Percentiles rank a stretch among this genome's conserved stretches.
These are phyloP conservation scores for Dendryphion nanum DNA, from an alignment of 2,329 filamentous ascomycete genomes.

Conservation along the genomic window DNA sequence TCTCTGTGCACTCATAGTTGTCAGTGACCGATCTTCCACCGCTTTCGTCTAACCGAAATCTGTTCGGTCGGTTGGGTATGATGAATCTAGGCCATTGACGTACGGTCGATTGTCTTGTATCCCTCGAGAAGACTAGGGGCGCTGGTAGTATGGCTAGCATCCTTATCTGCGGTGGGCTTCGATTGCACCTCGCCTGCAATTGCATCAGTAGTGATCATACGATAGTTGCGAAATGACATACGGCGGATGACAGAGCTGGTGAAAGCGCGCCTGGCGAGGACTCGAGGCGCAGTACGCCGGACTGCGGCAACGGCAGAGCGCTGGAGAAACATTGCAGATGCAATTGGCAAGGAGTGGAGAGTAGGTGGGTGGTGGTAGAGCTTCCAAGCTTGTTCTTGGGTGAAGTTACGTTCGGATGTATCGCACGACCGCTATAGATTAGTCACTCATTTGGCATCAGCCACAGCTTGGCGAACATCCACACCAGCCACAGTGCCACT, in stretches of 20 bases:
- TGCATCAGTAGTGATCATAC: slow-evolving; percentile 31
- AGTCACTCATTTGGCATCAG: too few relatives aligned
- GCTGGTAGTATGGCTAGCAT: slow-evolving; percentile 27
- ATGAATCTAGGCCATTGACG: slow-evolving; percentile 17
- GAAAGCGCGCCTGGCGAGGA: slow-evolving; percentile 46
- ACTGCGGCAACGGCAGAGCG: slow-evolving; percentile 50
- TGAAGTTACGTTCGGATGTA: background rate
- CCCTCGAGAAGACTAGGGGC: slow-evolving; percentile 25
- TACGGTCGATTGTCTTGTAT: slow-evolving; percentile 49
- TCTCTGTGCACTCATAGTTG: slow-evolving; percentile 58
- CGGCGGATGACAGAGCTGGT: slow-evolving; percentile 47
- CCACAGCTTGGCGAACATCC: background rate
- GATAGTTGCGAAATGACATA: slow-evolving; percentile 39
- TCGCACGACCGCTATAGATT: too few relatives aligned
- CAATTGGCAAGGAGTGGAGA: slow-evolving; percentile 39
- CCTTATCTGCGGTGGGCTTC: slow-evolving; percentile 36
- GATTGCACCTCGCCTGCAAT: slow-evolving; percentile 32
- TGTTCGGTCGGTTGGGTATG: slow-evolving; percentile 14
- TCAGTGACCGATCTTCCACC: slow-evolving; percentile 24
- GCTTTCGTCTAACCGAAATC: slow-evolving; percentile 3
- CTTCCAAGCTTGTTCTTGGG: slow-evolving; percentile 16
- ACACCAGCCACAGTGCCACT: background rate
- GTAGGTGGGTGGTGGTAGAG: slow-evolving; percentile 25
- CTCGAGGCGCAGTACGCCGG: slow-evolving; percentile 44
- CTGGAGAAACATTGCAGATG: slow-evolving; percentile 48